A percentile compares a stretch with the other conserved stretches of the same genome.
These are phyloP conservation scores for Borovskyia barvae DNA, from an alignment of 208 protist species.

Conservation along the genomic window DNA sequence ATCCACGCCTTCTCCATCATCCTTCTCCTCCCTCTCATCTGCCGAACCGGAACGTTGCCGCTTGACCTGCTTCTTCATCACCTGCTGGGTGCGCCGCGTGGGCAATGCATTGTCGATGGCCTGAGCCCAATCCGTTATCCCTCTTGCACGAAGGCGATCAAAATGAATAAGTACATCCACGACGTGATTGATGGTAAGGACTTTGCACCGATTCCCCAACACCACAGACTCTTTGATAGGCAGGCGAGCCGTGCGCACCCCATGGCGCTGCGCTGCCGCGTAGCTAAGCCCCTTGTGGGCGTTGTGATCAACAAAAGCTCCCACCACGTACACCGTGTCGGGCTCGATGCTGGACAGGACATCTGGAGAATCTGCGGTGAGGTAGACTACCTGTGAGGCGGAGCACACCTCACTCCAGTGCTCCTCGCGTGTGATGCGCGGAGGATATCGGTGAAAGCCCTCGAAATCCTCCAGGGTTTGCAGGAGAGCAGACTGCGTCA, in stretches of 20 bases:
- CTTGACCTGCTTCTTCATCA: conserved; percentile 24
- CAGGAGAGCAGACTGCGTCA: conserved; percentile 37
- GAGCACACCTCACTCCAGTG: conserved; percentile 74
- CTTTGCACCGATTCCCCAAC: conserved; percentile 85
- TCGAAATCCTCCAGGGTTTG: conserved; percentile 42
- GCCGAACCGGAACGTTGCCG: conserved; percentile 9
- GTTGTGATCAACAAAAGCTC: conserved; percentile 91
- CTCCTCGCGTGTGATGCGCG: conserved; percentile 21
- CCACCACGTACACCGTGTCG: conserved; percentile 74
- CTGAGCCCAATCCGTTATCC: conserved; percentile 44
- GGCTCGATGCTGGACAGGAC: conserved; percentile 57
- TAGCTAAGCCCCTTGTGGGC: conserved; percentile 71
- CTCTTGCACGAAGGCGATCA: conserved; percentile 13
- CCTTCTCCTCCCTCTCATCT: neutral
- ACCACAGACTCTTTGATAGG: conserved; percentile 76
- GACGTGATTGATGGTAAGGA: conserved; percentile 90
- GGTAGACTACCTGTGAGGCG: conserved; percentile 50
- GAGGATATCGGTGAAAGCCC: conserved; percentile 71
- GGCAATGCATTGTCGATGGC: conserved; percentile 75
- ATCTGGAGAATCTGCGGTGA: conserved; percentile 75
- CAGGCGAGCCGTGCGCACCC: conserved; percentile 72
- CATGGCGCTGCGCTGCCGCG: conserved; percentile 46
- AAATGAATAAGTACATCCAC: conserved; percentile 74
- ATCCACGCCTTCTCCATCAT: neutral
- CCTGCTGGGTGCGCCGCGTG: conserved; percentile 53